A percentile compares a stretch with the other conserved stretches of the same genome.
phyloP scores from a whole-genome alignment of 2,329 filamentous ascomycete genomes.

The Corinectria fuckeliana region DNA sequence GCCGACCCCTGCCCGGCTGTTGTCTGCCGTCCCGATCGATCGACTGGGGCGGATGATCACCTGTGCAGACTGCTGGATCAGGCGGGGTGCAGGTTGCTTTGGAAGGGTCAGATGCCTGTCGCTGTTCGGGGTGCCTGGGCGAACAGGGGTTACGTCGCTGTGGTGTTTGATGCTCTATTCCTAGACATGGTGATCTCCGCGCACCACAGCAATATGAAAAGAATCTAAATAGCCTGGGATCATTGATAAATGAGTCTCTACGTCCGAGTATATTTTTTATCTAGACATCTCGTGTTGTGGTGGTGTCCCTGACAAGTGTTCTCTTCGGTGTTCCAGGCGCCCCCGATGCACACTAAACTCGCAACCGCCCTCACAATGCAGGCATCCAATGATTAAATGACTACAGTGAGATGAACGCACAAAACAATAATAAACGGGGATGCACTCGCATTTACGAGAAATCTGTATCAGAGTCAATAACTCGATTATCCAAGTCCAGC shows the following conservation, averaged over 20 bases:
- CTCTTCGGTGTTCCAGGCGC: not conserved
- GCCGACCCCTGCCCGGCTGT: not conserved
- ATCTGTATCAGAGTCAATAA: not conserved
- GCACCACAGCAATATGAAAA: not conserved
- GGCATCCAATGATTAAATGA: not conserved
- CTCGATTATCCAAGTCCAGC: not conserved
- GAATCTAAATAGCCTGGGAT: not conserved
- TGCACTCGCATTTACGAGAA: not conserved
- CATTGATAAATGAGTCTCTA: not conserved
- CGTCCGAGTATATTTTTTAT: conserved; percentile 15
- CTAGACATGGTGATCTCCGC: conserved; percentile 12
- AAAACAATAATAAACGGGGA: not conserved
- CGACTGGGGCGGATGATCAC: not conserved
- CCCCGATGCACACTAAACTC: not conserved
- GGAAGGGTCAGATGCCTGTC: not conserved
- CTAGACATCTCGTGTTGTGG: conserved; percentile 17
- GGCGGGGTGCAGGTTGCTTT: not conserved
- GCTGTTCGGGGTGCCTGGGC: not conserved
- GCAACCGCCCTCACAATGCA: not conserved
- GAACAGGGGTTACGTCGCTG: not conserved
- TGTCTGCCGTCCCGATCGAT: conserved; percentile 1
- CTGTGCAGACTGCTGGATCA: not conserved
- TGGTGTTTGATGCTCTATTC: not conserved
- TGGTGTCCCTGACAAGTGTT: conserved; percentile 23
- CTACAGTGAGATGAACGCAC: not conserved